Percentiles rank a stretch among this genome's conserved stretches.
Evolutionary conservation across 768 basidiomycete genomes (phyloP).

Genomic region (Boletales sp.): DNA sequence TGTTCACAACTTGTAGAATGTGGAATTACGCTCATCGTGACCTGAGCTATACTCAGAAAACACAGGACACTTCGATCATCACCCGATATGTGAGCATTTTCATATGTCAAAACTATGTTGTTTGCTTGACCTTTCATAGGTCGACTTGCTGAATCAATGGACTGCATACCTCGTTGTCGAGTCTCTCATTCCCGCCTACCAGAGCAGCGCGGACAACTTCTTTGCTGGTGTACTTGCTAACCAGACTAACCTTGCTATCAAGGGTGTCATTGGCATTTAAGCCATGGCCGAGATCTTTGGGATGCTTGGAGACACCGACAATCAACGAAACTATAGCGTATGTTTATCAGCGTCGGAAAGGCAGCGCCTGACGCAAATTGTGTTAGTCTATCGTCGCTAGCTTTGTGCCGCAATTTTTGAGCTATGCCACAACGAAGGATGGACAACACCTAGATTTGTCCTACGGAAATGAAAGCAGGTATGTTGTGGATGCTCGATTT

Average conservation of each 20-base stretch:
- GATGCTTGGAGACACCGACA: slow-evolving; percentile 38
- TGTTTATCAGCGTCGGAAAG: background rate
- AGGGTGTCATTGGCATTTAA: slow-evolving; percentile 64
- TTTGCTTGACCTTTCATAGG: slow-evolving; percentile 24
- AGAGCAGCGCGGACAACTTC: slow-evolving; percentile 50
- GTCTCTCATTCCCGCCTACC: slow-evolving; percentile 48
- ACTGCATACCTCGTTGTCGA: slow-evolving; percentile 56
- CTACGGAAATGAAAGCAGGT: slow-evolving; percentile 55
- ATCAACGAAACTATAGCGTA: slow-evolving; percentile 40
- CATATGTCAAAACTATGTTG: slow-evolving; percentile 11
- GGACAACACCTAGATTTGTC: slow-evolving; percentile 43
- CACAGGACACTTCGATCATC: slow-evolving; percentile 53
- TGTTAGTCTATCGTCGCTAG: slow-evolving; percentile 50
- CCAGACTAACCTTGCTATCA: slow-evolving; percentile 69
- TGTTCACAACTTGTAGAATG: slow-evolving; percentile 43
- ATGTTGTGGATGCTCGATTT: background rate
- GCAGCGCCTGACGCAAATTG: background rate
- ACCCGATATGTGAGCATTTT: slow-evolving; percentile 26
- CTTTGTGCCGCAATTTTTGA: slow-evolving; percentile 54
- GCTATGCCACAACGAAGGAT: slow-evolving; percentile 46
- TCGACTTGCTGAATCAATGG: slow-evolving; percentile 59
- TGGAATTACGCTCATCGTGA: slow-evolving; percentile 74
- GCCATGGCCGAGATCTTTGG: slow-evolving; percentile 57
- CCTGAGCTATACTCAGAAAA: slow-evolving; percentile 56
- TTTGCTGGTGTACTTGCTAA: slow-evolving; percentile 49